Evolutionary conservation across 441 rosid genomes (phyloP).

Genomic region (Pelargonium australe): DNA sequence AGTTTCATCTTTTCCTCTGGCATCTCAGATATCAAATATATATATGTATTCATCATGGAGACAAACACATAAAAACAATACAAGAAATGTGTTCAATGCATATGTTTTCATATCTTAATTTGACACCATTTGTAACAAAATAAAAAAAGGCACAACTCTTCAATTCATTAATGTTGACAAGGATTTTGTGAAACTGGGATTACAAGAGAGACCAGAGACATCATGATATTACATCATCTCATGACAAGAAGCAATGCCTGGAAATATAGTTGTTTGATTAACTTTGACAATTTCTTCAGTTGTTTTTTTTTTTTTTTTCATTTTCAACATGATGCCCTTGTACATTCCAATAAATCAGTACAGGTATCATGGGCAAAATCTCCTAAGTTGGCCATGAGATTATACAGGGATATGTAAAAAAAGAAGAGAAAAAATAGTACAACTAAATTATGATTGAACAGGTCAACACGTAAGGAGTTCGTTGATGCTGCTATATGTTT

Average conservation of each 20-base stretch:
- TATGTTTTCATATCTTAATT: background rate
- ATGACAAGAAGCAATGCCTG: no score
- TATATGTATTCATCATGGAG: background rate
- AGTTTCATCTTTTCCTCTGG: background rate
- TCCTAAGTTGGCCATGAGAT: background rate
- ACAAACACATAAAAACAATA: background rate
- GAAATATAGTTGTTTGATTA: background rate
- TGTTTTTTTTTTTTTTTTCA: background rate
- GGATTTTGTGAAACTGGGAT: background rate
- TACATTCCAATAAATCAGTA: slow-evolving; percentile 5
- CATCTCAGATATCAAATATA: slow-evolving; percentile 1
- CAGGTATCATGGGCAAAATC: background rate
- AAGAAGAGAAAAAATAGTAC: background rate
- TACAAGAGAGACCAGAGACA: background rate
- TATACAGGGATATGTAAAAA: background rate
- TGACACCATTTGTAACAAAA: background rate
- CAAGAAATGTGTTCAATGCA: background rate
- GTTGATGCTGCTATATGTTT: background rate
- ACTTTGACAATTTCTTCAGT: background rate
- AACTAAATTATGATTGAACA: slow-evolving; percentile 4
- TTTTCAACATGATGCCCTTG: slow-evolving; percentile 2
- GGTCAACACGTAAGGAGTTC: background rate
- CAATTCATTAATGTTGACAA: background rate
- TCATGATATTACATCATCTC: no score
- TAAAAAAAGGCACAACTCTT: background rate